Conservation (phyloP, 2,329 filamentous ascomycete genomes). For the Fusarium verrucosum region DNA sequence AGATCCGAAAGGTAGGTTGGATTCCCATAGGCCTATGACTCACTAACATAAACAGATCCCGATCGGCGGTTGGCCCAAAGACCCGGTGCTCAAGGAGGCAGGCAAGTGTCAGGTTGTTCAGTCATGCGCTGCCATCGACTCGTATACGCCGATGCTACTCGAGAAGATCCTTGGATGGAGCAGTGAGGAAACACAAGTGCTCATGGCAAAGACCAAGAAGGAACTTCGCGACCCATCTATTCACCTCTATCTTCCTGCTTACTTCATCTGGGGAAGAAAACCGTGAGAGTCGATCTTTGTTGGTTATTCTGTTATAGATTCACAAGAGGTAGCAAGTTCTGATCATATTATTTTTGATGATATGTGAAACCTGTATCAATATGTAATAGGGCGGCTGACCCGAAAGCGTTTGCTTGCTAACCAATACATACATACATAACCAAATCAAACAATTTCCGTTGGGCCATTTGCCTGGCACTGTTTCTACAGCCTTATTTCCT, state of each 20-base stretch:
- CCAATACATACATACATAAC: too few species aligned
- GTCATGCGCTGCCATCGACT: slow-evolving; percentile 28
- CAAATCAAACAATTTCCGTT: too few species aligned
- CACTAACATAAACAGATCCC: slow-evolving; percentile 9
- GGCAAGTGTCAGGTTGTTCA: slow-evolving; percentile 28
- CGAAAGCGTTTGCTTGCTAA: too few species aligned
- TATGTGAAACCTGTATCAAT: too few species aligned
- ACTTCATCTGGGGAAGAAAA: slow-evolving; percentile 26
- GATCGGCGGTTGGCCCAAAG: slow-evolving; percentile 27
- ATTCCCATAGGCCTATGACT: neutral
- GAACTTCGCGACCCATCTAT: slow-evolving; percentile 35
- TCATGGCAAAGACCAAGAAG: slow-evolving; percentile 34
- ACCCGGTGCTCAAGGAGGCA: slow-evolving; percentile 18
- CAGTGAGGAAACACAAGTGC: slow-evolving; percentile 28
- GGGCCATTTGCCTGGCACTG: neutral
- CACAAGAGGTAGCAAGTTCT: neutral
- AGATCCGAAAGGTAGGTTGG: slow-evolving; percentile 20
- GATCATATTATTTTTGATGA: too few species aligned
- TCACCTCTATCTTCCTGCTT: slow-evolving; percentile 29
- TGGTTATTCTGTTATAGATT: neutral
- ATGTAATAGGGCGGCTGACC: too few species aligned
- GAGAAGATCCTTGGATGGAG: slow-evolving; percentile 30
- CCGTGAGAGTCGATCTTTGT: neutral
- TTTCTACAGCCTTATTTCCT: neutral
- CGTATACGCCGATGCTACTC: slow-evolving; percentile 31